Base-by-base conservation (phyloP, 129 eudicot genomes). In the Solidago caesia region DNA sequence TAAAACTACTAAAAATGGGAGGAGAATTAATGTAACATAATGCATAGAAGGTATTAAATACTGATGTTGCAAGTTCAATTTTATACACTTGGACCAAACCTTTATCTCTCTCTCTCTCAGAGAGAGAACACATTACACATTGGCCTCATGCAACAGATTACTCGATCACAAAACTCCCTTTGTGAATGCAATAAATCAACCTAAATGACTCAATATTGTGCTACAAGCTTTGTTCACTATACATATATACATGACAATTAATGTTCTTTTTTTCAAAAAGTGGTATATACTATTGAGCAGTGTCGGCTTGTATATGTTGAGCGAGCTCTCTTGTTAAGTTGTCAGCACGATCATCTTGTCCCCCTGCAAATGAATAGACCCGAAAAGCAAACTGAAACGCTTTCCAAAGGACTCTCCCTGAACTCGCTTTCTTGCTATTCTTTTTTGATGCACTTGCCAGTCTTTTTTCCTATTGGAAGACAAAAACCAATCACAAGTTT, bases 291-390 rank as follows among this genome's bases (percentile, higher is more conserved):
- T 77, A 82, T 16, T 65, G 70, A 56, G 53, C 71, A 53, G 81
- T 91, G 15, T 85, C 92, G 5, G 87, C 80, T 52, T 92, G 87
- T 65, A 92, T 82, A 81, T 85, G 92, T 7, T 86, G 84, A 13
- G 96, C 98, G 10, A 92, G 56, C 74, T 92, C 95, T 83, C 72
- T 85, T 39, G 98, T 87, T 75, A 92, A 81, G 68, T 53, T 82
- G 45, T 89, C 98, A 8, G 96, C 98, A 6, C 98, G 89, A 9
- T 92, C 98, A 75, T 92, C 96, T 6, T 89, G 98, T 21, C 98
- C 98, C 7, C 98, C 96, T 5, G 98, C 91, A 72, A 92, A 92
- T 0, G 95, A 85, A 78, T 92, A 92, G 3, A 92, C 96, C 46
- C 92, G 78, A 77, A 72, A 92, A 7, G 98, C 98, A 77, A 92